Evolutionary conservation across 257 asterid genomes (phyloP).

Genomic region (Marsdenia floribunda): DNA sequence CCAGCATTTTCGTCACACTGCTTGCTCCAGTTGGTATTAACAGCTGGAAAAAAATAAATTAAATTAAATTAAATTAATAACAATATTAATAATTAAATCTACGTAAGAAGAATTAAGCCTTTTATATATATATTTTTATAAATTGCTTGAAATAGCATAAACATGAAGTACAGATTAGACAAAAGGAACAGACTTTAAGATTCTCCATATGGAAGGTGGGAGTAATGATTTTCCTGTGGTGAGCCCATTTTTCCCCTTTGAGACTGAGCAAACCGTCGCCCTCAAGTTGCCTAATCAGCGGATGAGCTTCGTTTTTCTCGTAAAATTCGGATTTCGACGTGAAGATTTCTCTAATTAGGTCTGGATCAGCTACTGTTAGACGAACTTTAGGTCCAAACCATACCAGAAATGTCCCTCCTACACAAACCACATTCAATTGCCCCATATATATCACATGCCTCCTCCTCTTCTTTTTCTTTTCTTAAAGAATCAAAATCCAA

Average conservation of each 20-base stretch:
- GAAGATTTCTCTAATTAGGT: slow-evolving; percentile 42
- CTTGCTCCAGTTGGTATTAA: slow-evolving; percentile 36
- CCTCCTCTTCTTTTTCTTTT: too few species aligned
- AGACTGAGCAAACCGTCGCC: slow-evolving; percentile 46
- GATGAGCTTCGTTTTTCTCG: slow-evolving; percentile 45
- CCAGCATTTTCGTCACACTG: slow-evolving; percentile 41
- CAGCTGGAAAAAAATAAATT: slow-evolving; percentile 16
- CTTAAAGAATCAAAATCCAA: background rate
- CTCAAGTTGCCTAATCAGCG: slow-evolving; percentile 39
- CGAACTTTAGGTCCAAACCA: slow-evolving; percentile 52
- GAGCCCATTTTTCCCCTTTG: slow-evolving; percentile 50
- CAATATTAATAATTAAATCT: too few species aligned
- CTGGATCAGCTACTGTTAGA: slow-evolving; percentile 46
- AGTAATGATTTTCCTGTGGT: slow-evolving; percentile 44
- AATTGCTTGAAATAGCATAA: background rate
- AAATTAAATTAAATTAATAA: too few species aligned
- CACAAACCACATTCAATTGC: background rate
- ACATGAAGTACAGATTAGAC: background rate
- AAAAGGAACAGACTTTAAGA: slow-evolving; percentile 31
- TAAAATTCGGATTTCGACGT: slow-evolving; percentile 40
- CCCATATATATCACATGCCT: too few species aligned
- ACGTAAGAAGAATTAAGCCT: background rate
- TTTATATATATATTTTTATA: background rate
- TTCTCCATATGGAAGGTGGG: slow-evolving; percentile 50
- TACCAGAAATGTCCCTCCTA: slow-evolving; percentile 43